A percentile compares a stretch with the other conserved stretches of the same genome.
Conservation (phyloP, 2,329 filamentous ascomycete genomes). For the Falciphora oryzae region DNA sequence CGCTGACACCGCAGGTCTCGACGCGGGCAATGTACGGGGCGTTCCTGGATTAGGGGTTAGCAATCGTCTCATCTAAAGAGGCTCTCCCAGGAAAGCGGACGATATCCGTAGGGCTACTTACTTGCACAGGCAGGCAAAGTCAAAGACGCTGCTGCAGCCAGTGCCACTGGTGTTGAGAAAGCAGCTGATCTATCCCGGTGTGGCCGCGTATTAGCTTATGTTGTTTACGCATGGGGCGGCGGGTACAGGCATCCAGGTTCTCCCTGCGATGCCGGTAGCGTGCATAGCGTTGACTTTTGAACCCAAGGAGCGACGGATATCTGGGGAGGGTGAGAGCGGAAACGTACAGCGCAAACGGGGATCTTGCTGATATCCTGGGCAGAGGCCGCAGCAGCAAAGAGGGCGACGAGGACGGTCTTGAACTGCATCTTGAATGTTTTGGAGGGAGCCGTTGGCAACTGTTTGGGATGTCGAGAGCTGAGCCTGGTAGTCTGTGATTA, state of each 20-base stretch:
- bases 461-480: neutral
- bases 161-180: constrained; percentile 3
- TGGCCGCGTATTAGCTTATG: neutral
- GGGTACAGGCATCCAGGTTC: no score
- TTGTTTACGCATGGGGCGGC: no score
- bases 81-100: no score
- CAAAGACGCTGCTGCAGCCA: constrained; percentile 8
- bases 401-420: constrained; percentile 8
- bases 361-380: constrained; percentile 10
- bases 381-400: constrained; percentile 5
- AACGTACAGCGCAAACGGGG: constrained; percentile 8
- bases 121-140: constrained; percentile 9
- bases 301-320: neutral
- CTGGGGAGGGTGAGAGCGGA: neutral
- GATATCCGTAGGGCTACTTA: neutral
- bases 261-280: no score
- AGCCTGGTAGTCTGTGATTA: neutral
- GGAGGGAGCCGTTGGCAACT: neutral
- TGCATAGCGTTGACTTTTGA: no score
- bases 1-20: neutral
- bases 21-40: constrained; percentile 1
- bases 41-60: neutral
- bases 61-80: neutral
- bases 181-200: constrained; percentile 2
- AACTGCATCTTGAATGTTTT: constrained; percentile 7